Conservation (phyloP, 495 filamentous ascomycete species). For the Lophiostoma macrostomum region DNA sequence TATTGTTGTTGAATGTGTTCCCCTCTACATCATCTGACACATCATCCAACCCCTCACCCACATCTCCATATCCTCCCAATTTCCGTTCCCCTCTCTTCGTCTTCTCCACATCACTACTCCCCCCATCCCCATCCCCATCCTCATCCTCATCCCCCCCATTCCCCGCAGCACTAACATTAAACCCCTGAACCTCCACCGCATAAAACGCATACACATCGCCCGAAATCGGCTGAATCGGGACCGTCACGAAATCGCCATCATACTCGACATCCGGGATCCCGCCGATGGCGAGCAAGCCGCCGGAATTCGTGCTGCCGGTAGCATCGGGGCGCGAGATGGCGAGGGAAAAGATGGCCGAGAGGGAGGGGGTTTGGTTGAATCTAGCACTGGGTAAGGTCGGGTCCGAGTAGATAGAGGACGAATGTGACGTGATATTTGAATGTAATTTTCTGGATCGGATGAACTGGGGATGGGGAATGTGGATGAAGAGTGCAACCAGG, state of each 20-base stretch:
- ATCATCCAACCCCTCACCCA: no score
- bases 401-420: slow-evolving; percentile 49
- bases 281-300: slow-evolving; percentile 51
- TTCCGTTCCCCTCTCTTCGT: no score
- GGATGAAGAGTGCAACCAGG: no score
- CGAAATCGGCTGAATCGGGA: slow-evolving; percentile 37
- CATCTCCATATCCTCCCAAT: no score
- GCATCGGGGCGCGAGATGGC: slow-evolving; percentile 42
- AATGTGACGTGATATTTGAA: no score
- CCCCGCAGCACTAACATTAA: slow-evolving; percentile 31
- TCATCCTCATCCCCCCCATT: background rate
- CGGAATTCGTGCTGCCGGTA: slow-evolving; percentile 4
- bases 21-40: no score
- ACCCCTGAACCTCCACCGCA: slow-evolving; percentile 44
- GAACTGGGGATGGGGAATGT: background rate
- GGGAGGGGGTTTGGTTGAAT: slow-evolving; percentile 48
- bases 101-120: background rate
- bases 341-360: slow-evolving; percentile 56
- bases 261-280: slow-evolving; percentile 47
- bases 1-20: no score
- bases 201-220: slow-evolving; percentile 41
- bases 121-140: background rate
- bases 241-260: slow-evolving; percentile 40
- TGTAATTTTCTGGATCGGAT: background rate
- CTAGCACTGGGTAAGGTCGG: slow-evolving; percentile 57